phyloP scores from a whole-genome alignment of 2,329 filamentous ascomycete species.

The Fusarium compactum region DNA sequence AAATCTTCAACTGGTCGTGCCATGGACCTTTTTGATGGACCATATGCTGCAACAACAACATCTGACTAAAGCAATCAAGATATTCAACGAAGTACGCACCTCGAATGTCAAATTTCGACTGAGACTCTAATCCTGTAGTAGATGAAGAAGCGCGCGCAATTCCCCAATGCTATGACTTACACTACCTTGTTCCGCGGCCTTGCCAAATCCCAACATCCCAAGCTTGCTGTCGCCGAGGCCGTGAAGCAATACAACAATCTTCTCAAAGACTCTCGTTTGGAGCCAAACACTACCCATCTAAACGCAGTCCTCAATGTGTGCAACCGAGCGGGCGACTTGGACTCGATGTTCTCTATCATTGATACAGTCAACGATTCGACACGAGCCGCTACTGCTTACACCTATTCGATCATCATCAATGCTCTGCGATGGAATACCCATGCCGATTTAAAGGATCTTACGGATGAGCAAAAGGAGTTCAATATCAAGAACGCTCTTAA shows the following conservation, averaged over 20 bases:
- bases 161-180: constrained; percentile 85
- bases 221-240: constrained; percentile 74
- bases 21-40: constrained; percentile 89
- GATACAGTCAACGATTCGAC: constrained; percentile 75
- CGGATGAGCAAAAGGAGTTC: constrained; percentile 49
- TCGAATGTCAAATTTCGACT: background rate
- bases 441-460: constrained; percentile 44
- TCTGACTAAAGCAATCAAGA: constrained; percentile 75
- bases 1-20: constrained; percentile 73
- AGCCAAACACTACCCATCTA: constrained; percentile 83
- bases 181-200: constrained; percentile 85
- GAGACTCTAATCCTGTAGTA: constrained; percentile 51
- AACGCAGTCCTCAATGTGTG: constrained; percentile 92
- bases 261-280: constrained; percentile 70
- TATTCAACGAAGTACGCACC: constrained; percentile 80
- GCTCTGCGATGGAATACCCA: constrained; percentile 67
- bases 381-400: constrained; percentile 73
- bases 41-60: constrained; percentile 73
- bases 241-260: constrained; percentile 83
- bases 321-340: constrained; percentile 78
- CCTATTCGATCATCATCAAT: constrained; percentile 87
- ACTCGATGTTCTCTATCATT: constrained; percentile 82
- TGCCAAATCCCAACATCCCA: constrained; percentile 68
- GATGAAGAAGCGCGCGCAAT: constrained; percentile 95
- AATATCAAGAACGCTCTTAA: constrained; percentile 63